These are phyloP conservation scores for Boletus rex-veris DNA, from an alignment of 768 basidiomycete genomes.

Conservation along the genomic window DNA sequence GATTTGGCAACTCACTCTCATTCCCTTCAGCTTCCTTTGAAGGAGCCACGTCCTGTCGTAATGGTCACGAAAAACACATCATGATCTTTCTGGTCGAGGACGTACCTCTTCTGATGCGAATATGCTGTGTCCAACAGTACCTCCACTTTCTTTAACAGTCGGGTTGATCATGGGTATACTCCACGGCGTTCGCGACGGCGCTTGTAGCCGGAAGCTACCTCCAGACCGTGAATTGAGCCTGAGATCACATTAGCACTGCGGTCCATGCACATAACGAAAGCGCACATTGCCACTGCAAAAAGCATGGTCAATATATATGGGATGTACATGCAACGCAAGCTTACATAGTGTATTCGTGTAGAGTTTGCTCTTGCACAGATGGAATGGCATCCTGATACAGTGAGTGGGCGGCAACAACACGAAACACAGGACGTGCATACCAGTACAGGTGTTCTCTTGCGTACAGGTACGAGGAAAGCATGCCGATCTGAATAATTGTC, in stretches of 20 bases:
- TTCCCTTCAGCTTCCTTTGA: neutral
- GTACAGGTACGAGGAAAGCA: slow-evolving; percentile 12
- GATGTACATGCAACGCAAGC: neutral
- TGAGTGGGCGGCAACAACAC: neutral
- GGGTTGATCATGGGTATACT: slow-evolving; percentile 9
- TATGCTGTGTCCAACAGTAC: neutral
- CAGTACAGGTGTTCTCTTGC: slow-evolving; percentile 16
- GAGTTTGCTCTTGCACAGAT: slow-evolving; percentile 24
- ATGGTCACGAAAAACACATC: neutral
- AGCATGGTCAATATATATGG: neutral
- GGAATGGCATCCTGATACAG: slow-evolving; percentile 18
- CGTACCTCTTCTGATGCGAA: slow-evolving; percentile 3
- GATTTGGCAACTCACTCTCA: too few relatives aligned
- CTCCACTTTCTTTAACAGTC: neutral
- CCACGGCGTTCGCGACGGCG: neutral
- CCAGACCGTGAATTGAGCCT: slow-evolving; percentile 16
- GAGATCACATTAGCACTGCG: neutral
- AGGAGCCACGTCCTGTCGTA: slow-evolving; percentile 1
- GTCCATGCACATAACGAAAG: neutral
- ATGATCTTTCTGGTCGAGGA: neutral
- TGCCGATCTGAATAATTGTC: slow-evolving; percentile 16
- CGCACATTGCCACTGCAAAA: slow-evolving; percentile 17
- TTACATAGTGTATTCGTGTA: slow-evolving; percentile 22
- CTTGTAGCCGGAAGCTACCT: neutral
- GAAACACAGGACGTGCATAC: neutral